Evolutionary conservation across 495 filamentous ascomycete genomes (phyloP).

Genomic region (Cercophora sp.): DNA sequence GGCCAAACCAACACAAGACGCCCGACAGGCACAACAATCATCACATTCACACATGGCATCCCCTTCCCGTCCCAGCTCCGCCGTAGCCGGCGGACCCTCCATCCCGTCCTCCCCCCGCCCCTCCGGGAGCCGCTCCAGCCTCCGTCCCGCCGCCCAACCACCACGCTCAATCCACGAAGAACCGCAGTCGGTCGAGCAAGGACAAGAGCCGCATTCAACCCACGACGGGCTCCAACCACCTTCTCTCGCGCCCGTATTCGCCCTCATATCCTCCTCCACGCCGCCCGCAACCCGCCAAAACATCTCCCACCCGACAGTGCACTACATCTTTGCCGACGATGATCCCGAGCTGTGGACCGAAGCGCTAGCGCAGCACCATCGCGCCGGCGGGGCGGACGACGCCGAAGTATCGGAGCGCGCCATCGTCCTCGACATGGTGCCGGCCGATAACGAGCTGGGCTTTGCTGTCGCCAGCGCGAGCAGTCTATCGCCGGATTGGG

Average conservation of each 20-base stretch:
- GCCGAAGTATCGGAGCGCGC: slow-evolving; percentile 40
- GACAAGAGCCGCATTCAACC: too few species aligned
- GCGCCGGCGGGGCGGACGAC: slow-evolving; percentile 12
- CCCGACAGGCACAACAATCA: too few species aligned
- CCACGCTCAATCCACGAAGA: neutral
- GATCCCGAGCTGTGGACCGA: slow-evolving; percentile 60
- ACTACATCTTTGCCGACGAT: slow-evolving; percentile 89
- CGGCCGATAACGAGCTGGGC: slow-evolving; percentile 43
- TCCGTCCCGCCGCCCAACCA: slow-evolving; percentile 23
- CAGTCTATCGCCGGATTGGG: slow-evolving; percentile 46
- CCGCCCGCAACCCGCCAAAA: slow-evolving; percentile 32
- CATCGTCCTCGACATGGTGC: slow-evolving; percentile 52
- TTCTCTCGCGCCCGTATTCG: slow-evolving; percentile 62
- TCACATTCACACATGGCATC: too few species aligned
- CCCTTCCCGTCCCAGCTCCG: too few species aligned
- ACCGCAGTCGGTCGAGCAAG: too few species aligned
- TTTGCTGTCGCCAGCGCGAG: slow-evolving; percentile 44
- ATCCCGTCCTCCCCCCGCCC: too few species aligned
- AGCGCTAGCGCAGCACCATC: slow-evolving; percentile 39
- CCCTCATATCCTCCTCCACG: slow-evolving; percentile 51
- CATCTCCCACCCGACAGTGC: slow-evolving; percentile 71
- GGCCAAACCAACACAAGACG: too few species aligned
- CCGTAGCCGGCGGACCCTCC: too few species aligned
- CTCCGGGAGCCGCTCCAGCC: slow-evolving; percentile 25
- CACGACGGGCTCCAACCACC: too few species aligned